Conservation (phyloP, 257 asterid genomes). For the Gentiana dahurica region DNA sequence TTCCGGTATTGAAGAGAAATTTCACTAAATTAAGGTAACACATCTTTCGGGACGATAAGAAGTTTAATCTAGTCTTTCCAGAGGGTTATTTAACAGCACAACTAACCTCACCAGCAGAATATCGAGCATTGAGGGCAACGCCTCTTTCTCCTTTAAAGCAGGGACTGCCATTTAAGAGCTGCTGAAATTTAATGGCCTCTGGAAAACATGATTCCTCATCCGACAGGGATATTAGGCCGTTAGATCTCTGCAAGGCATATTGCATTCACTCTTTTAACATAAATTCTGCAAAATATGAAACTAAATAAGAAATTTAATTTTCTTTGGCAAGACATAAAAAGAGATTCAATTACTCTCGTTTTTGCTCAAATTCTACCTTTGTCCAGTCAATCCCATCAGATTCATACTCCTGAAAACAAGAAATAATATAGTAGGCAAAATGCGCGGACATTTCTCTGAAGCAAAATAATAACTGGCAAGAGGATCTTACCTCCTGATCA, state of each 20-base stretch:
- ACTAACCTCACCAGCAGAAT: constrained; percentile 93
- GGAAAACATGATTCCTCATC: constrained; percentile 76
- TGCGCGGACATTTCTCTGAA: neutral
- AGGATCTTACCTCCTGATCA: constrained; percentile 68
- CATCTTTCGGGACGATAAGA: no score
- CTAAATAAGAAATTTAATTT: neutral
- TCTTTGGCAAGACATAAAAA: constrained; percentile 7
- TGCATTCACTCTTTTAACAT: constrained; percentile 4
- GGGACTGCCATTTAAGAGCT: constrained; percentile 43
- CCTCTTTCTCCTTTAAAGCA: constrained; percentile 62
- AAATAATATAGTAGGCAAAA: no score
- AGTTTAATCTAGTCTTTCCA: neutral
- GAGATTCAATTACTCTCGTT: constrained; percentile 73
- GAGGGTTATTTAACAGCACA: constrained; percentile 2
- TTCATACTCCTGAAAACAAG: no score
- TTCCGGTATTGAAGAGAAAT: no score
- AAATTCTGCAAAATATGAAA: neutral
- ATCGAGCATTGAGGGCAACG: constrained; percentile 51
- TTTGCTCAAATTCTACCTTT: constrained; percentile 76
- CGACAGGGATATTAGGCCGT: constrained; percentile 67
- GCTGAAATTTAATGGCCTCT: constrained; percentile 68
- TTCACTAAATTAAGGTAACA: no score
- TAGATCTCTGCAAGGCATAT: constrained; percentile 44
- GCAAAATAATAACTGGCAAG: neutral
- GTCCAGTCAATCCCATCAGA: constrained; percentile 31